Base-by-base conservation (phyloP, 2,329 filamentous ascomycete species). In the Fusarium hainanense region DNA sequence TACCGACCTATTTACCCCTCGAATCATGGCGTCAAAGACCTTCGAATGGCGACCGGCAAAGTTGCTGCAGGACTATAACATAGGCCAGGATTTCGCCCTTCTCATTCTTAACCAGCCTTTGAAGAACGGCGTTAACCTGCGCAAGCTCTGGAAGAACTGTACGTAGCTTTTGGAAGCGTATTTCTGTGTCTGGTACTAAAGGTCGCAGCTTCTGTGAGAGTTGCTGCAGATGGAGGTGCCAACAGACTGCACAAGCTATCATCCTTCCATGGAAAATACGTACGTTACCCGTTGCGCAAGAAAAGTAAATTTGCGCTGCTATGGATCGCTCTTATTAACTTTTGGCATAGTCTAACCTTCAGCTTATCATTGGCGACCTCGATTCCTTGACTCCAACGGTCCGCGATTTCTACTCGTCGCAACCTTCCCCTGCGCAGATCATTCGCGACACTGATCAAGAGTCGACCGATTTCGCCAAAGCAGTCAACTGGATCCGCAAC, bases 181-280 rank as follows among this genome's bases (percentile, higher is more conserved):
- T 46, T 10, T 7, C 7, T 28, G 25, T 18, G 52, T 21, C 25
- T 21, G 20, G 43, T 72, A 37, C 73, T 79, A 54, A 67, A 66
- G 40, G 21, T 58, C 30, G 28, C 72, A 92, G 90, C 92, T 54
- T 82, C 81, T 23, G 86, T 90, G 66, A 88, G 87, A 25, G 85
- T 98, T 55, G 97, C 94, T 62, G 96, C 94, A 28, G 96, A 99
- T 81, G 96, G 94, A 58, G 96, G 94, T 25, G 94, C 94, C 47
- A 97, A 98, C 76, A 86, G 89, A 40, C 85, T 98, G 79, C 81
- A 84, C 59, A 77, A 84, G 32, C 78, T 84, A 18, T 82, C 80
- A 3, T 81, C 80, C 0, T 82, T 81, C 47, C 77, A 78, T 41
- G 80, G 79, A 37, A 82, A 82, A 70, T 83, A 82, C 66, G 83